These are phyloP conservation scores for Gamarada debralockiae DNA, from an alignment of 495 filamentous ascomycete genomes.

Conservation along the genomic window DNA sequence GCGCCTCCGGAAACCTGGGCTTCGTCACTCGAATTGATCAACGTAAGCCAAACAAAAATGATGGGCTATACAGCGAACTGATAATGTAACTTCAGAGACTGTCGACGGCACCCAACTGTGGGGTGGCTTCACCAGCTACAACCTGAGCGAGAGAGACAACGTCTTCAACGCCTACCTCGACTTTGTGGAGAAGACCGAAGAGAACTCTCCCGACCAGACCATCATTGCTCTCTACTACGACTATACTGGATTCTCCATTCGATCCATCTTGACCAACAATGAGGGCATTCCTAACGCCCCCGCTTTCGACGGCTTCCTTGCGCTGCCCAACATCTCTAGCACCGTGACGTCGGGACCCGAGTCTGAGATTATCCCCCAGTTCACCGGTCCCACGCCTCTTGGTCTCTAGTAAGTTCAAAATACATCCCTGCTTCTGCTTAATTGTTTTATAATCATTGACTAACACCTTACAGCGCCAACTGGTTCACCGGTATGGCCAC, in stretches of 20 bases:
- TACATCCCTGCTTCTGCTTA: conserved; percentile 7
- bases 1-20: conserved; percentile 49
- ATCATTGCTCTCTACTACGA: conserved; percentile 10
- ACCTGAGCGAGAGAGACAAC: conserved; percentile 15
- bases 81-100: conserved; percentile 27
- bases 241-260: conserved; percentile 11
- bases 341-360: conserved; percentile 5
- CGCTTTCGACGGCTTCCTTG: conserved; percentile 20
- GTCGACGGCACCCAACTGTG: conserved; percentile 35
- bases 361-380: conserved; percentile 3
- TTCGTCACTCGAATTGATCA: conserved; percentile 50
- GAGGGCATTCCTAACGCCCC: conserved; percentile 9
- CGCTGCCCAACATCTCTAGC: conserved; percentile 10
- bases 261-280: conserved; percentile 10
- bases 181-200: conserved; percentile 22
- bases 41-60: conserved; percentile 36
- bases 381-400: conserved; percentile 9
- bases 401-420: conserved; percentile 9
- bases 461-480: conserved; percentile 8
- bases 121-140: conserved; percentile 30
- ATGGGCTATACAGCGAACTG: conserved; percentile 33
- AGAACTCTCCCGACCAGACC: conserved; percentile 10
- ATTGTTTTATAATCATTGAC: conserved; percentile 7
- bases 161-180: conserved; percentile 19
- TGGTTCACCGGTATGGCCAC: conserved; percentile 9